Evolutionary conservation across 2,329 filamentous ascomycete species (phyloP), one percentile per base, ranked within the genome.

Genomic region (Trematosphaeria pertusa): DNA sequence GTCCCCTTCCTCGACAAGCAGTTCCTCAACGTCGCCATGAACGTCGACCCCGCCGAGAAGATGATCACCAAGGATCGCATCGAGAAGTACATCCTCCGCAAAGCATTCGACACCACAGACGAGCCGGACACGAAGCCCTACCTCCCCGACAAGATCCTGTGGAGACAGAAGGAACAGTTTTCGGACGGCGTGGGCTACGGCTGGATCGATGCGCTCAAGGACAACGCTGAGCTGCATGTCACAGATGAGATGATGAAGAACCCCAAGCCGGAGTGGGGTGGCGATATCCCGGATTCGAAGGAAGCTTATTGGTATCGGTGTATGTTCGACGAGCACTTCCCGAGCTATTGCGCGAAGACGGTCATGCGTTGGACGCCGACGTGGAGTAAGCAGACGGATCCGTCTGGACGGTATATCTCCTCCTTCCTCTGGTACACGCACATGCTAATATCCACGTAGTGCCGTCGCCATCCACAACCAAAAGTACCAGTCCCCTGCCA

Each of bases 291-390:
- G 8, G 92, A 97, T 69, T 92, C 88, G 68, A 99, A 99, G 83
- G 94, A 99, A 78, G 94, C 91, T 77, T 92, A 85, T 82, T 99
- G 94, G 94, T 99, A 99, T 79, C 87, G 94, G 65, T 82, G 79
- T 72, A 97, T 99, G 93, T 99, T 97, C 72, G 94, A 99, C 73
- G 93, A 99, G 82, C 93, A 95, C 76, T 99, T 97, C 84, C 94
- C 94, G 36, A 83, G 87, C 46, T 87, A 87, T 68, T 97, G 93
- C 71, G 95, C 94, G 7, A 87, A 84, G 49, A 99, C 94, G 6
- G 94, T 99, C 43, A 88, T 90, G 89, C 83, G 94, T 68, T 99
- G 94, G 95, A 91, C 89, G 46, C 94, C 94, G 20, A 99, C 89
- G 28, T 99, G 94, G 94, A 96, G 90, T 46, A 89, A 96, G 73